A percentile compares a stretch with the other conserved stretches of the same genome.
Conservation (phyloP, 345 rosid species). For the Crucihimalaya himalaica region DNA sequence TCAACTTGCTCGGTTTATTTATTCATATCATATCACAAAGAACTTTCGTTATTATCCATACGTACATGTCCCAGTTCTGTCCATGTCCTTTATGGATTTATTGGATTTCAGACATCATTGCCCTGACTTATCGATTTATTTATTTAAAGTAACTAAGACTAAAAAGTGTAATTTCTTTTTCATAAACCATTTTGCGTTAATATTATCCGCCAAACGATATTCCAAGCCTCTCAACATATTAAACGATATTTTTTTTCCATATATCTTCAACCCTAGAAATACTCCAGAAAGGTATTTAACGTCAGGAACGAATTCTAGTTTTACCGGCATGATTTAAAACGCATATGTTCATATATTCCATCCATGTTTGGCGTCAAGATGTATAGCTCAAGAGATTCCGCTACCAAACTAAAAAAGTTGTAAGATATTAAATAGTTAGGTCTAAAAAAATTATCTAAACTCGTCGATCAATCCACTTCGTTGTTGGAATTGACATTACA, state of each 20-base stretch:
- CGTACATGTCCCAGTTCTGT: not conserved
- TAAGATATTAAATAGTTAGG: not conserved
- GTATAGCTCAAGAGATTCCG: not conserved
- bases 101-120: not conserved
- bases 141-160: not conserved
- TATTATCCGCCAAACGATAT: not conserved
- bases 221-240: not conserved
- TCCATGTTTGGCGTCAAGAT: not conserved
- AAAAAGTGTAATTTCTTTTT: not conserved
- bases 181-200: not conserved
- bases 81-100: not conserved
- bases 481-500: not conserved
- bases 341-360: not conserved
- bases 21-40: not conserved
- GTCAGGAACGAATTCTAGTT: not conserved
- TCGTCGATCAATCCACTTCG: not conserved
- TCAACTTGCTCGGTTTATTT: conserved; percentile 9
- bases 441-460: not conserved
- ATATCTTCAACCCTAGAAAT: not conserved
- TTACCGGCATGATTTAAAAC: not conserved
- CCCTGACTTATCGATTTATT: not conserved
- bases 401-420: conserved; percentile 2
- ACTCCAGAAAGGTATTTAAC: too few relatives aligned
- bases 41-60: conserved; percentile 8
- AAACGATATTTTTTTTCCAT: not conserved